Conservation (phyloP, 2,329 filamentous ascomycete genomes). For the Didymella exigua region DNA sequence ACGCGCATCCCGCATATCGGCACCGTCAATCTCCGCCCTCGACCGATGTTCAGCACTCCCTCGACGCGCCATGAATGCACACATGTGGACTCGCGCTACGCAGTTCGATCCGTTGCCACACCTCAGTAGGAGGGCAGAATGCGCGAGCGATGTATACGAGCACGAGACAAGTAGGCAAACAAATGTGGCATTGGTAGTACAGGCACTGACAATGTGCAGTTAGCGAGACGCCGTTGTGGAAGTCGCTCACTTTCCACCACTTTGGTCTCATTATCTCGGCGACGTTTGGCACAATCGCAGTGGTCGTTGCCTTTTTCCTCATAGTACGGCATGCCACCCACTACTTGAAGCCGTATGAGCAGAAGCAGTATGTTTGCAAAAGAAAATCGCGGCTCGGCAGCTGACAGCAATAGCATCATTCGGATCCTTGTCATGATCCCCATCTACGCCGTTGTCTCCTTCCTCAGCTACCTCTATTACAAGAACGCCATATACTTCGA, state of each 20-base stretch:
- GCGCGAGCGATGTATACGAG: constrained; percentile 22
- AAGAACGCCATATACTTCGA: constrained; percentile 80
- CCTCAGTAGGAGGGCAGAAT: constrained; percentile 9
- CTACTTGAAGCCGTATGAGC: constrained; percentile 64
- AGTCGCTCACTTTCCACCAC: constrained; percentile 62
- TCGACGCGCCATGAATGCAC: constrained; percentile 9
- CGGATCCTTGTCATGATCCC: constrained; percentile 89
- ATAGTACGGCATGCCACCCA: constrained; percentile 64
- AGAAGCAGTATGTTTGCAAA: constrained; percentile 58
- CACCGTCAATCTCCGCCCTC: constrained; percentile 13
- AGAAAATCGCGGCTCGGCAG: neutral
- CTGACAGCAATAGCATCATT: constrained; percentile 66
- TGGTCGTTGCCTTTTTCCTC: constrained; percentile 58
- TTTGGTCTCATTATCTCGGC: constrained; percentile 61
- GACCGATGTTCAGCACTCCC: constrained; percentile 6
- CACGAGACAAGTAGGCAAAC: constrained; percentile 46
- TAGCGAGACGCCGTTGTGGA: constrained; percentile 58
- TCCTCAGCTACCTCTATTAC: constrained; percentile 76
- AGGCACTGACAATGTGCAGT: constrained; percentile 29
- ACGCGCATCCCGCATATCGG: constrained; percentile 4
- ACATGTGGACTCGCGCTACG: constrained; percentile 8
- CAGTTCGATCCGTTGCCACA: constrained; percentile 1
- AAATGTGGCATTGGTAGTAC: neutral
- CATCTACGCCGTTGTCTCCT: constrained; percentile 75
- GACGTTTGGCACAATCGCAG: constrained; percentile 59